Base-by-base conservation (phyloP, 164 flowering plant species). In the Kingdonia uniflora region DNA sequence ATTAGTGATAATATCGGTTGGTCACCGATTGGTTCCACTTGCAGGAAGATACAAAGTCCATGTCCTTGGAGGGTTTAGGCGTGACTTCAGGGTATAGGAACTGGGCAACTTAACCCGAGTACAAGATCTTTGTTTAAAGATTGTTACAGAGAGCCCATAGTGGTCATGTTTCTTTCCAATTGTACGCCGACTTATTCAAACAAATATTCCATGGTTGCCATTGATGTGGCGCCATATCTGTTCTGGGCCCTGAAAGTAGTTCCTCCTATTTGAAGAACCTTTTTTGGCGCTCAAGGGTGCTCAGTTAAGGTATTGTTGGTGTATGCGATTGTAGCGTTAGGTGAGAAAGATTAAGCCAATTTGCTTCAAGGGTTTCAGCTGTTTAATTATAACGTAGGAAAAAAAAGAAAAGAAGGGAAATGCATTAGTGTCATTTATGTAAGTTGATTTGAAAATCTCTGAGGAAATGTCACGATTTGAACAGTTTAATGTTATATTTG, bases 121-220 rank as follows among this genome's bases (percentile, higher is more conserved):
- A 81, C 87, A 0, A 65, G 92, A 4, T 94, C 97, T n/a, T n/a
- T n/a, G 2, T 94, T 94, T 55, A 94, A 29, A 89, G 77, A 75
- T 94, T 57, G 87, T 94, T 24, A 86, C 95, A 0, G 99, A 94
- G 86, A 77, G 95, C 56, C 96, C 97, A 1, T 94, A 68, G 97
- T 94, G 65, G 99, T 89, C 46, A 84, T 94, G 99, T 87, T 94
- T 69, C 67, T 94, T 94, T 89, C 63, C 97, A 94, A 65, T 57
- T 94, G 59, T 87, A 89, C 49, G 76, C 38, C 77, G 95, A 54
- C 84, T 86, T 66, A 96, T 89, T 47, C 99, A 89, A 66, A 83
- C 86, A 14, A 89, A 89, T 66, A 94, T 94, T 59, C 99, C 96
- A 39, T 77, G 76, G 68, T 65, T 94, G 71, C 97, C 99, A 2